Evolutionary conservation across 768 basidiomycete species (phyloP), one percentile per base, ranked within the genome.

Genomic region (Phylloporus rhodoxanthus): DNA sequence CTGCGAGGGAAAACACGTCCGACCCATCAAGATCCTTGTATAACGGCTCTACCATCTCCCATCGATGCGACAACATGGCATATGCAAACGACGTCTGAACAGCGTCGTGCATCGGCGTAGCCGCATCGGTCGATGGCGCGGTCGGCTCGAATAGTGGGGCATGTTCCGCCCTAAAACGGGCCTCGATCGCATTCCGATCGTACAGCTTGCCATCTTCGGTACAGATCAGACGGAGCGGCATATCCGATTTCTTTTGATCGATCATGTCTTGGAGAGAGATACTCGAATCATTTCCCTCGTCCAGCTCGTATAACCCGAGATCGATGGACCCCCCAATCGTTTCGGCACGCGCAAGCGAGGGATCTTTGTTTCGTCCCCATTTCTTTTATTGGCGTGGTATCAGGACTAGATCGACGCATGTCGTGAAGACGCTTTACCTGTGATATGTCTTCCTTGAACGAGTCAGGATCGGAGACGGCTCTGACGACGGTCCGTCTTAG

Each of bases 41-140:
- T 40, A 56, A 33, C 14, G 52, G 62, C 38, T 62, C 59, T 26
- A 26, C 44, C 34, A 0, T 13, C 21, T 36, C 62, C 61, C 61
- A 64, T 4, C 62, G 47, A 23, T 62, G 61, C 2, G 61, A 62
- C n/a, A 64, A 43, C 59, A 62, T 62, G 37, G 47, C 52, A n/a
- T 58, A 62, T 7, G 43, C 32, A 45, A 62, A 62, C 41, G 55
- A 52, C 28, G 43, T 33, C 11, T 52, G 3, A 7, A 64, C 52
- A 2, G 47, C 45, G 32, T 45, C 48, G 6, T 28, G 11, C 45
- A 57, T 50, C 15, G n/a, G n/a, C n/a, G 8, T 34, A 15, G 50
- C 43, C 2, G 32, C 2, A 3, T 52, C 48, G 17, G 48, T 19
- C 21, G 52, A 40, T 17, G n/a, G 21, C 5, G 50, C 36, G 1